Evolutionary conservation across 2,329 filamentous ascomycete species (phyloP), one percentile per base, ranked within the genome.

Genomic region (Penicillium frequentans): DNA sequence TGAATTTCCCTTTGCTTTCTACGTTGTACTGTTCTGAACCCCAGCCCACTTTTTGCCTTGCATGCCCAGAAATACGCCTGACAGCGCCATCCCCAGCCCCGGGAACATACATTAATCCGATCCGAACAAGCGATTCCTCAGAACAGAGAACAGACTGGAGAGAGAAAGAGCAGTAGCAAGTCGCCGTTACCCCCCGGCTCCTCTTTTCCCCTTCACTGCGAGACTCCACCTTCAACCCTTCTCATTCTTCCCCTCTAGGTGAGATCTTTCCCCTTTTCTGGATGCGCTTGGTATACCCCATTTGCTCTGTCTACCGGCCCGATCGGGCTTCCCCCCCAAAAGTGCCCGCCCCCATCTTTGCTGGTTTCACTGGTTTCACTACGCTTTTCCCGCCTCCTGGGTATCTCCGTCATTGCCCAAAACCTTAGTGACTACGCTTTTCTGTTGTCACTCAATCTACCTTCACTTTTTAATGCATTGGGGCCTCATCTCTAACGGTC

Each of bases 111-210:
- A 67, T 68, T 73, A 62, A 69, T 73, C 71, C 70, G 70, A 29
- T 66, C 70, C 71, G 71, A 71, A 68, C 71, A 73, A 73, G 71
- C 70, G 70, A 73, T 67, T 68, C 65, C 66, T 68, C 64, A 67
- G 66, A 53, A 44, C 33, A 27, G 33, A 27, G 19, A 52, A 42
- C n/a, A 31, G 26, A 31, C 23, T 19, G 33, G 42, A 33, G 26
- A 24, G n/a, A 26, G 35, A 47, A 51, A 60, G 52, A 58, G 61
- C 57, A 63, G 53, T 29, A 52, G 60, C 56, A 49, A 60, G 57
- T 59, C 58, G 59, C 59, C 61, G 60, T 43, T 61, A 63, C 59
- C 57, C 61, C 62, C 58, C 56, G 57, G 54, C 59, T 63, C 55
- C 60, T 58, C 58, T 62, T 52, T 53, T 53, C 42, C 31, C 43